These are phyloP conservation scores for Torulaspora quercuum DNA, from an alignment of 805 yeast species.

Conservation along the genomic window DNA sequence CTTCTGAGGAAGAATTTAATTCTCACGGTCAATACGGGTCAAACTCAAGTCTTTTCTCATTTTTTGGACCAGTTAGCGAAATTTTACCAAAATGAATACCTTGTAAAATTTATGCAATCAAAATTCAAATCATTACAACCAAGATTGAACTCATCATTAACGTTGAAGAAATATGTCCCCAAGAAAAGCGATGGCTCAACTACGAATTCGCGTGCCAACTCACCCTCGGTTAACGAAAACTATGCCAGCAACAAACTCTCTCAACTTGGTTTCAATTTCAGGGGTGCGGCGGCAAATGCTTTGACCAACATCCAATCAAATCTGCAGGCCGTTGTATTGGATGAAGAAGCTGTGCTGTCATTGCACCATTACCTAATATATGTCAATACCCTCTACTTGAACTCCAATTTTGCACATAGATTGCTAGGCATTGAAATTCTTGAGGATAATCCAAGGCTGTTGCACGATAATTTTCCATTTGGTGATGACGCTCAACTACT, in stretches of 20 bases:
- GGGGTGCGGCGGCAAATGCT: conserved; percentile 42
- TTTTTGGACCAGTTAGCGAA: conserved; percentile 31
- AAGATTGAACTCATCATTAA: conserved; percentile 20
- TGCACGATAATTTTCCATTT: conserved; percentile 40
- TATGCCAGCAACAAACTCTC: conserved; percentile 23
- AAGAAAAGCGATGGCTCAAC: conserved; percentile 8
- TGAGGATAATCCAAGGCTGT: conserved; percentile 31
- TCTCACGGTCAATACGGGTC: conserved; percentile 70
- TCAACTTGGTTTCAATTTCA: conserved; percentile 32
- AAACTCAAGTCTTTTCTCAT: conserved; percentile 33
- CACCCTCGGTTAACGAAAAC: conserved; percentile 15
- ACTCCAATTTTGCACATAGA: conserved; percentile 54
- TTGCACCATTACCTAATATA: conserved; percentile 61
- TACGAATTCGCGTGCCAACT: conserved; percentile 14
- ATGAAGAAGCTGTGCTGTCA: conserved; percentile 36
- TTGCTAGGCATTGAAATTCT: conserved; percentile 41
- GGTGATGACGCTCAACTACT: conserved; percentile 35
- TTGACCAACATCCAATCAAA: conserved; percentile 40
- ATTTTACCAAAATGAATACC: conserved; percentile 33
- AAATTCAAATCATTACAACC: conserved; percentile 30
- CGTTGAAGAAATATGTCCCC: conserved; percentile 27
- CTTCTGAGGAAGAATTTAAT: conserved; percentile 65
- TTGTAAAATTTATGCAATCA: conserved; percentile 31
- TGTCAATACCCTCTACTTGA: conserved; percentile 68
- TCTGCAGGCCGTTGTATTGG: conserved; percentile 33